phyloP scores from a whole-genome alignment of 1,284 basidiomycete genomes.

The Cutaneotrichosporon cutaneum region DNA sequence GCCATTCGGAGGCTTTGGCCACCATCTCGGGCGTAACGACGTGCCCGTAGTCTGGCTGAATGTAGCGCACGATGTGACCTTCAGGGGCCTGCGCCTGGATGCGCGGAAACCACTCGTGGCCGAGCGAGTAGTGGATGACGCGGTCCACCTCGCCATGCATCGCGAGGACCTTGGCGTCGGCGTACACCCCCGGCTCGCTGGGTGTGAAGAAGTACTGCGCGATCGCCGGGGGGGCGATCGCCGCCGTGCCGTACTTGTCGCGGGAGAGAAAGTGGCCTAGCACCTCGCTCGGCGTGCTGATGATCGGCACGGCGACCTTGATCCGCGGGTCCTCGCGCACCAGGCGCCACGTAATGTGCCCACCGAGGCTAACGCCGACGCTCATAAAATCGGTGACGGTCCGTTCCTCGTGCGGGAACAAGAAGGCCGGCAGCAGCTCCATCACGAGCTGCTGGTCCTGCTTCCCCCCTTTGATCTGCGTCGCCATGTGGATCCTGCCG shows the following conservation, averaged over 20 bases:
- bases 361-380: conserved; percentile 50
- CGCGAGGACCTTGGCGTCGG: conserved; percentile 67
- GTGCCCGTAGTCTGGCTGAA: conserved; percentile 14
- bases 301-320: conserved; percentile 67
- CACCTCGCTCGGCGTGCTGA: conserved; percentile 72
- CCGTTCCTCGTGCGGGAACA: conserved; percentile 72
- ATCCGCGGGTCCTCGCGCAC: conserved; percentile 64
- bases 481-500: conserved; percentile 65
- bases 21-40: conserved; percentile 17
- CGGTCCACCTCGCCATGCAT: conserved; percentile 58
- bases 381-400: conserved; percentile 65
- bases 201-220: conserved; percentile 60
- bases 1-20: conserved; percentile 10
- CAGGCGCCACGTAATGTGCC: conserved; percentile 15
- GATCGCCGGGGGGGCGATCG: conserved; percentile 26
- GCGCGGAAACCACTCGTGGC: conserved; percentile 14
- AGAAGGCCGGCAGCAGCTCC: conserved; percentile 71
- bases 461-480: conserved; percentile 65
- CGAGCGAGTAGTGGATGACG: conserved; percentile 40
- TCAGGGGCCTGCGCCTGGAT: not conserved
- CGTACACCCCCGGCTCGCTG: conserved; percentile 57
- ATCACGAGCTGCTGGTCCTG: conserved; percentile 76
- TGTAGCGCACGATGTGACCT: not conserved
- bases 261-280: conserved; percentile 59
- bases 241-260: conserved; percentile 60